Evolutionary conservation across 495 filamentous ascomycete species (phyloP), one percentile per base, ranked within the genome.

Genomic region (Elasticomyces elasticus): DNA sequence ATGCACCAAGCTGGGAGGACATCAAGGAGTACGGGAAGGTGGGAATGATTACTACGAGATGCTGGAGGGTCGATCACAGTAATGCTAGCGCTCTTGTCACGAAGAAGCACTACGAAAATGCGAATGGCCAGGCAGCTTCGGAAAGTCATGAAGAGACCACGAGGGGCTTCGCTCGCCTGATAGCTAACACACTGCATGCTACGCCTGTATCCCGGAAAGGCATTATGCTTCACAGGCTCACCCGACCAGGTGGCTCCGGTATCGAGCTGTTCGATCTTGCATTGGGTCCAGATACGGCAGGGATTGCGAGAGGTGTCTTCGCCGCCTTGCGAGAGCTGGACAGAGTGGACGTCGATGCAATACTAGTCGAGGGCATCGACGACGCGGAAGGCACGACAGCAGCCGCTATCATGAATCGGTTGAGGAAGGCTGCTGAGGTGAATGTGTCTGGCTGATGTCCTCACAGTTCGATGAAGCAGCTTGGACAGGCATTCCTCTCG

Each of bases 361-460:
- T 99, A 54, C 85, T 87, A 61, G 87, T 97, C 4, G 92, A 99
- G 66, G 90, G 91, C 10, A 85, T 95, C 38, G 72, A 79, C 31
- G 90, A 92, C 60, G 44, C 57, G 5, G 79, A 85, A 37, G 83
- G 83, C 33, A 84, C 87, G 63, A 80, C 90, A 51, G 87, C 89
- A n/a, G 85, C 89, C 17, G 94, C 92, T 9, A 82, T 98, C 41
- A 97, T 98, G 94, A 98, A 98, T 64, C 75, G 91, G 59, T 70
- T 97, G 7, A 73, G 92, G 44, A 97, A 97, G 71, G 91, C 91
- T 30, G 89, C 92, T 67, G 65, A 82, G 54, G 46, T 67, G n/a
- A 67, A 62, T 35, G 52, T 63, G 1, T 33, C 35, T 15, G 35
- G 35, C 3, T 40, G 35, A 40, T n/a, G n/a, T n/a, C n/a, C n/a